Base-by-base conservation (phyloP, 2,329 filamentous ascomycete genomes). In the Fusarium pseudonygamai region DNA sequence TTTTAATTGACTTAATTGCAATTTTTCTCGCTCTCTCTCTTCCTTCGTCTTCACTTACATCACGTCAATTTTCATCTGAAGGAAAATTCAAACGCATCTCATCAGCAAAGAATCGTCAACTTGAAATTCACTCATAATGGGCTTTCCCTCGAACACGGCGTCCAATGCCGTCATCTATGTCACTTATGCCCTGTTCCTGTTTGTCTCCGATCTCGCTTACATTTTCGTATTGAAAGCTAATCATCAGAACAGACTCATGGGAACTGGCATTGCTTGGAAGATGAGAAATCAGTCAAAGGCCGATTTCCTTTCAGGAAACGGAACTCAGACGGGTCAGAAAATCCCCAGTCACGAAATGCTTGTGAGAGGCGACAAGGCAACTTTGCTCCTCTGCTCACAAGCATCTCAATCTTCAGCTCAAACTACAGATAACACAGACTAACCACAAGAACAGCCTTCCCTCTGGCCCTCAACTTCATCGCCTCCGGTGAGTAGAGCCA, bases 391-490 rank as follows among this genome's bases (percentile, higher is more conserved):
- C 40, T 16, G 15, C 30, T 70, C 60, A 63, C 16, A 30, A 30
- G 18, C 49, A 61, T 45, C 45, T 58, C 57, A 42, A 14, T n/a
- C 18, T 60, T 58, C n/a, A 39, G 12, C 42, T 36, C 32, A 6
- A 7, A 12, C 12, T 26, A 20, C 39, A 24, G 40, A 28, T 32
- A 50, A 24, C 34, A 34, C 5, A 14, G 32, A 75, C 82, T 85
- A 75, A 85, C 79, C 68, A 57, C 16, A 71, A 11, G 76, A 68
- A 53, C 78, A 96, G 93, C 92, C 75, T 85, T 94, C 74, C 93
- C 93, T 77, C 85, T 96, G 83, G 93, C 93, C 82, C 87, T 96
- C 80, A 96, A 96, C 85, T 96, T 96, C 86, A 93, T 96, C 85
- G 93, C 93, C 82, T 94, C 93, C 86, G 93, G 93, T 96, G 91